Conservation (phyloP, 1,284 basidiomycete species). For the Austroboletus rostrupii region DNA sequence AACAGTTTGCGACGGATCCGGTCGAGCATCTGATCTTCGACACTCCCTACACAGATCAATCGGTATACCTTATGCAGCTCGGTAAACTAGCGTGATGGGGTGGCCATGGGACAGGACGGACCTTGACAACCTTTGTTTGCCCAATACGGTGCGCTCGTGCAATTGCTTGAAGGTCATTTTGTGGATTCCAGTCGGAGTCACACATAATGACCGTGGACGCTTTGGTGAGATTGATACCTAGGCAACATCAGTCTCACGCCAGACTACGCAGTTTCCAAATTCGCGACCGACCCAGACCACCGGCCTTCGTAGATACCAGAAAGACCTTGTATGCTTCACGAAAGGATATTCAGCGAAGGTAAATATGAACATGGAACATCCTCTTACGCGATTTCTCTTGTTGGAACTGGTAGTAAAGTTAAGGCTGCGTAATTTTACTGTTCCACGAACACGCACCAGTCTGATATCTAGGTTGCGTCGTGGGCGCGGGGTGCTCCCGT, state of each 20-base stretch:
- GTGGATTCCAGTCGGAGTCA: constrained; percentile 71
- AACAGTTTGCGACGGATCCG: constrained; percentile 61
- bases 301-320: constrained; percentile 83
- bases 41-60: constrained; percentile 53
- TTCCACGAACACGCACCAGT: constrained; percentile 35
- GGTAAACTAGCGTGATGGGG: not conserved
- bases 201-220: constrained; percentile 84
- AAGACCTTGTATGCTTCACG: constrained; percentile 73
- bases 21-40: constrained; percentile 66
- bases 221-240: constrained; percentile 76
- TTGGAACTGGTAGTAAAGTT: constrained; percentile 45
- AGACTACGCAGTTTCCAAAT: not conserved
- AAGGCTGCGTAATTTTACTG: not conserved
- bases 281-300: constrained; percentile 62
- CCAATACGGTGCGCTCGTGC: constrained; percentile 81
- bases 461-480: constrained; percentile 55
- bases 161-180: constrained; percentile 86
- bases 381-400: constrained; percentile 48
- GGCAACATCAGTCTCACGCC: not conserved
- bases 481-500: constrained; percentile 56
- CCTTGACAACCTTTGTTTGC: constrained; percentile 78
- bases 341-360: constrained; percentile 25
- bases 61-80: constrained; percentile 45
- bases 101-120: constrained; percentile 25
- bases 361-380: constrained; percentile 21